Base-by-base conservation (phyloP, 139 green algal species). In the Pseudopediastrum boryanum region DNA sequence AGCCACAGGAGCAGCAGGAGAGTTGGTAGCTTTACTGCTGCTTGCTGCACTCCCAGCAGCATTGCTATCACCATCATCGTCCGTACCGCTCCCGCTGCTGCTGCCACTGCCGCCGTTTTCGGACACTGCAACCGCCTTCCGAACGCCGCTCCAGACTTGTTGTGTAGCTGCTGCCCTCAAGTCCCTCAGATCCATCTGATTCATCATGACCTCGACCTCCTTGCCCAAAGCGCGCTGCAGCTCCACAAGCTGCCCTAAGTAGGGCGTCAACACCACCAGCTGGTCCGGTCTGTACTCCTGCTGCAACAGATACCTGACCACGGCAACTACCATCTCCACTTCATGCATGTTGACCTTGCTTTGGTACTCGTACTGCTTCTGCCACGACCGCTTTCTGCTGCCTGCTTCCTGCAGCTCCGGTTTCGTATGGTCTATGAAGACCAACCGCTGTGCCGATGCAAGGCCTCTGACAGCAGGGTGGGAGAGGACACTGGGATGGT, bases 231-330 rank as follows among this genome's bases (percentile, higher is more conserved):
- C 69, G 54, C 75, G 50, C 46, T 84, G 61, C 63, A 86, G 46
- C 83, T 88, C 87, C 80, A 86, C 51, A 65, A 96, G 85, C 86
- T 96, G 92, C 12, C 91, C 91, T 21, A 94, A 77, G 76, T 96
- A 94, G 0, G 91, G 90, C 27, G 92, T 96, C 16, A 96, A 82
- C 48, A 96, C 84, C 44, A 90, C 90, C 71, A 96, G 73, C 52
- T 93, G 83, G 4, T 56, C 84, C 2, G 71, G 44, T 41, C n/a
- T 21, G 63, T 93, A 93, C 33, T 86, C 86, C 79, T 92, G 89
- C 72, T 87, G 84, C 65, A 94, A 67, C 63, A 96, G 79, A 66
- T 94, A 92, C 23, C 62, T 78, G 8, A 89, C 85, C 29, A 89
- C 48, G 0, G 64, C 73, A 19, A 85, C 69, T 12, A 79, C 68